Conservation (phyloP, 2,329 filamentous ascomycete genomes). For the Orbilia quercus region DNA sequence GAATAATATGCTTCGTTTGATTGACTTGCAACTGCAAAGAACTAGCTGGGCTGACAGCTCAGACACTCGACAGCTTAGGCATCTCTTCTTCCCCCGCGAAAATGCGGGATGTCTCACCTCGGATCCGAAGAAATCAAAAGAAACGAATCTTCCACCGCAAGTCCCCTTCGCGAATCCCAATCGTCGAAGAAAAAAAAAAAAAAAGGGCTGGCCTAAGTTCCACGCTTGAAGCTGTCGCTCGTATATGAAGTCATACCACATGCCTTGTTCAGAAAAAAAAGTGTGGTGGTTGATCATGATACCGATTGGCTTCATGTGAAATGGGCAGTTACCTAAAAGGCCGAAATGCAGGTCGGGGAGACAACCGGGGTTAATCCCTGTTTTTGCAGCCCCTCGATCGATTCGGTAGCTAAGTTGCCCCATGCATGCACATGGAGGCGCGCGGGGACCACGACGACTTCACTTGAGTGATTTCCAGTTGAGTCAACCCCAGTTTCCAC, state of each 20-base stretch:
- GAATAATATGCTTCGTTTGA: not conserved
- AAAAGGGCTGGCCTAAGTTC: constrained; percentile 9
- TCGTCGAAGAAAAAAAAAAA: not conserved
- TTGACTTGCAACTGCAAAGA: not conserved
- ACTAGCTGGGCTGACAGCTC: not conserved
- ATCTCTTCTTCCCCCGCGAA: constrained; percentile 7
- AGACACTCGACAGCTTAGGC: constrained; percentile 29
- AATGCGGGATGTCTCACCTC: constrained; percentile 31
- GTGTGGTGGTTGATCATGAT: constrained; percentile 6
- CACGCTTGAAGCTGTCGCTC: constrained; percentile 8
- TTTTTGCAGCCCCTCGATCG: constrained; percentile 23
- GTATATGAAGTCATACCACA: constrained; percentile 55
- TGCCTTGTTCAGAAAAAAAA: constrained; percentile 35
- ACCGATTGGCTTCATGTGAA: constrained; percentile 41
- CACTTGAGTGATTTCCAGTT: no score
- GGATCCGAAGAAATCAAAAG: constrained; percentile 9
- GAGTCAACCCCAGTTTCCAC: constrained; percentile 39
- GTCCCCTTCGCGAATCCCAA: constrained; percentile 8
- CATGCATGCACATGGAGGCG: constrained; percentile 16
- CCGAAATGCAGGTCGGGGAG: constrained; percentile 18
- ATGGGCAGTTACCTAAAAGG: constrained; percentile 49
- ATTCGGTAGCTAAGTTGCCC: constrained; percentile 31
- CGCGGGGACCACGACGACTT: constrained; percentile 32
- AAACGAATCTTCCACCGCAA: not conserved
- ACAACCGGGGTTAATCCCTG: constrained; percentile 13